Base-by-base conservation (phyloP, 2,329 filamentous ascomycete species). In the Pseudogymnoascus sp. region DNA sequence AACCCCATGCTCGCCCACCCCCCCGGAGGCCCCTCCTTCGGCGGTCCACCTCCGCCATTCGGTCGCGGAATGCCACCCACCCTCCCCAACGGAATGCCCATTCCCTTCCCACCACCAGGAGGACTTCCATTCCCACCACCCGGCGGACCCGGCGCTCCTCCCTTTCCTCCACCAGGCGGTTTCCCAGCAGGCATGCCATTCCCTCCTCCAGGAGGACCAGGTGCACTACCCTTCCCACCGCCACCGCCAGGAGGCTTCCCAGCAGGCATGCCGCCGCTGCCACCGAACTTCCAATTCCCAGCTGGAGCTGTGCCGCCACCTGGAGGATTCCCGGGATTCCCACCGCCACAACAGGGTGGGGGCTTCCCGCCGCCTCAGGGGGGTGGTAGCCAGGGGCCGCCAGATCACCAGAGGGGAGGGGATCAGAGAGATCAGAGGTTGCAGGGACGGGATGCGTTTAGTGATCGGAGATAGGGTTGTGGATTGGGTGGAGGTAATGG, bases 1-100 rank as follows among this genome's bases (percentile, higher is more conserved):
- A 97, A 96, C 74, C 92, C 89, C 59, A 91, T 94, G 85, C 84
- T 93, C 57, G 82, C 80, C 9, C 83, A 86, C 70, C 86, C 86
- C 75, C 86, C 66, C 50, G 77, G 77, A 60, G 74, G 75, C 39
- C 78, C 81, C 34, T 72, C 71, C 39, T 59, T 76, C 65, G 38
- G 38, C 5, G 38, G 38, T 5, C 73, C 80, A 59, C 79, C 80
- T 32, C 78, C 81, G 66, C 75, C 83, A 34, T 88, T 86, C 70
- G 65, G 66, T 32, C 66, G 67, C 60, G 70, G 69, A 12, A 62
- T 70, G 47, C 68, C 71, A 18, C 69, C 20, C 62, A 66, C 7
- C 20, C 66, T n/a, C 65, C 66, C 28, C 28, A 73, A 38, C 68
- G 73, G 74, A 63, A 72, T 76, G 71, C 75, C 76, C 12, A 34